These are phyloP conservation scores for Diaporthe longicolla DNA, from an alignment of 2,329 filamentous ascomycete species.

Conservation along the genomic window DNA sequence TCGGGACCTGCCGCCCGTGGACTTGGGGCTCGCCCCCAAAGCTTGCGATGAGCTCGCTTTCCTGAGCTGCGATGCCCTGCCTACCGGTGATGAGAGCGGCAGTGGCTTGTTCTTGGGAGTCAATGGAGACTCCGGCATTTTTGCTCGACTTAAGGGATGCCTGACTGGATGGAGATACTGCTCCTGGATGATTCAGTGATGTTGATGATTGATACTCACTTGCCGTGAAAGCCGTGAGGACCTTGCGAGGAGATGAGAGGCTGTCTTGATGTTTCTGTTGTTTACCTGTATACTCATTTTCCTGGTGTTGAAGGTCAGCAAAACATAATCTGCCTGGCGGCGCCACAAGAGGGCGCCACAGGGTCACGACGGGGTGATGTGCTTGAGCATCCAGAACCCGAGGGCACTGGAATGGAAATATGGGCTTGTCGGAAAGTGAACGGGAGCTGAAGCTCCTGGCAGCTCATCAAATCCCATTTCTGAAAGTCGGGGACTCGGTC, in stretches of 20 bases:
- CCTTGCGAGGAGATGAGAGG: background rate
- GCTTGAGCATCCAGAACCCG: background rate
- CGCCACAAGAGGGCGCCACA: background rate
- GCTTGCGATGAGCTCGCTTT: background rate
- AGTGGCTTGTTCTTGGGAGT: conserved; percentile 11
- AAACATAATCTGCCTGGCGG: conserved; percentile 9
- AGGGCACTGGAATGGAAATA: background rate
- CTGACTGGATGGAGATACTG: background rate
- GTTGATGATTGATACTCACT: background rate
- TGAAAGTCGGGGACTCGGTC: background rate
- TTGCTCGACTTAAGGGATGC: background rate
- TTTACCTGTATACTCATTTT: conserved; percentile 5
- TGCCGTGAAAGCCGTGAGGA: background rate
- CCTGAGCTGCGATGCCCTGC: background rate
- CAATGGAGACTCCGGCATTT: background rate
- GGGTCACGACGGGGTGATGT: background rate
- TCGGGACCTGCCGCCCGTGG: background rate
- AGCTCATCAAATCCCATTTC: conserved; percentile 17
- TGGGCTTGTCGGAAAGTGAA: background rate
- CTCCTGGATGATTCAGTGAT: background rate
- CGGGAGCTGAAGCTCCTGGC: background rate
- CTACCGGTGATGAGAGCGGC: background rate
- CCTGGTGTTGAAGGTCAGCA: no score
- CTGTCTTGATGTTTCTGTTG: background rate
- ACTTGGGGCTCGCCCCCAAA: background rate